These are phyloP conservation scores for Backusella australiensis DNA, from an alignment of 192 early-diverging fungal species.

Conservation along the genomic window DNA sequence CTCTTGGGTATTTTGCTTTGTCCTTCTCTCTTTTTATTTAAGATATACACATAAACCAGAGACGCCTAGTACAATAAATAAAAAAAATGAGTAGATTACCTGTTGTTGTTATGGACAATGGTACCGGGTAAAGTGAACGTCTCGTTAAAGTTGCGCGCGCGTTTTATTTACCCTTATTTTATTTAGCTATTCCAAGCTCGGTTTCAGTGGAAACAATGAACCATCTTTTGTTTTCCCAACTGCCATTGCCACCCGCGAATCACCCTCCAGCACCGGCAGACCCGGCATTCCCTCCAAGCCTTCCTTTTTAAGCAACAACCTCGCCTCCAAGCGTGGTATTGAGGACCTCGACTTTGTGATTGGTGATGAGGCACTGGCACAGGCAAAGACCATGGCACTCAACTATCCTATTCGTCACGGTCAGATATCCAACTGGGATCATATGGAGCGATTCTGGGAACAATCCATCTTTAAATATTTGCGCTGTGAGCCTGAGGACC, in stretches of 20 bases:
- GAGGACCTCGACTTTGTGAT: slow-evolving; percentile 98
- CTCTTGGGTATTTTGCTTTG: neutral
- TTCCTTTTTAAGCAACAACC: slow-evolving; percentile 60
- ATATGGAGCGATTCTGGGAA: slow-evolving; percentile 99
- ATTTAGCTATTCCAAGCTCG: slow-evolving; percentile 93
- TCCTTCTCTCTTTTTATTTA: neutral
- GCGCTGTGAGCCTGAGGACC: slow-evolving; percentile 98
- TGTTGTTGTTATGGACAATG: slow-evolving; percentile 97
- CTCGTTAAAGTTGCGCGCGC: neutral
- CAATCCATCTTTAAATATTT: slow-evolving; percentile 98
- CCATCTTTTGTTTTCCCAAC: slow-evolving; percentile 99
- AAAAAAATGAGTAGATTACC: slow-evolving; percentile 52
- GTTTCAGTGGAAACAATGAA: slow-evolving; percentile 93
- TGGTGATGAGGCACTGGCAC: slow-evolving; percentile 91
- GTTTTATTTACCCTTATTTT: neutral
- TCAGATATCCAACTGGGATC: slow-evolving; percentile 99
- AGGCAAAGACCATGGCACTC: slow-evolving; percentile 86
- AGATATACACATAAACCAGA: neutral
- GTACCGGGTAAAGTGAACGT: slow-evolving; percentile 73
- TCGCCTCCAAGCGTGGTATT: slow-evolving; percentile 93
- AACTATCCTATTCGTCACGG: slow-evolving; percentile 96
- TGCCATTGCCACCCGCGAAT: slow-evolving; percentile 78
- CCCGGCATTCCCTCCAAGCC: slow-evolving; percentile 53
- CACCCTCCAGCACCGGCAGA: slow-evolving; percentile 42
- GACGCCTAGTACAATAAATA: neutral